Conservation (phyloP, 148 eudicot genomes). For the Cornus suecica region DNA sequence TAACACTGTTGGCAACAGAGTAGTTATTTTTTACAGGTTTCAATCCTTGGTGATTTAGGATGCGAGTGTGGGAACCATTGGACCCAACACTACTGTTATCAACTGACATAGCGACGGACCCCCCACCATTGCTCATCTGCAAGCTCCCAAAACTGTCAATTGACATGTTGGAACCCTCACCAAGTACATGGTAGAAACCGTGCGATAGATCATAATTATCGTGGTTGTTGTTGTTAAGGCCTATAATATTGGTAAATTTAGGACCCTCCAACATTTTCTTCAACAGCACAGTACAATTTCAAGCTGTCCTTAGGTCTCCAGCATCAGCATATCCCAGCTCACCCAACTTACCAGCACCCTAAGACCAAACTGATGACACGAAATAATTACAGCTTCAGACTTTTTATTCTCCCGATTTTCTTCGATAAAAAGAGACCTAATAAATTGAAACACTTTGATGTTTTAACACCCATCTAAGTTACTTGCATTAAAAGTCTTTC, state of each 20-base stretch:
- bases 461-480: background rate
- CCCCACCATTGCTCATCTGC: conserved; percentile 88
- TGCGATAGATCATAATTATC: conserved; percentile 63
- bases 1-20: conserved; percentile 66
- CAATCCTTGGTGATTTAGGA: conserved; percentile 75
- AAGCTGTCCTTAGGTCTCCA: conserved; percentile 27
- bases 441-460: background rate
- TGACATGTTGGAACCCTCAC: conserved; percentile 91
- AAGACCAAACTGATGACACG: conserved; percentile 15
- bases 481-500: background rate
- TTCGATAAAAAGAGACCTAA: background rate
- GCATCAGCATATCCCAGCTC: conserved; percentile 32
- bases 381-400: conserved; percentile 8
- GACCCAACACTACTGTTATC: conserved; percentile 96
- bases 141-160: conserved; percentile 75
- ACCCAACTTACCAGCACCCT: conserved; percentile 20
- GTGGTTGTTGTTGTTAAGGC: conserved; percentile 60
- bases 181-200: conserved; percentile 71
- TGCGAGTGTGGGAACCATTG: conserved; percentile 84
- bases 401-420: too few relatives aligned
- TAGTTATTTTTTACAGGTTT: conserved; percentile 68
- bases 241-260: conserved; percentile 74
- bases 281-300: conserved; percentile 13
- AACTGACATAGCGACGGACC: conserved; percentile 92
- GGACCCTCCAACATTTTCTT: conserved; percentile 86